Base-by-base conservation (phyloP, 1,284 basidiomycete genomes). In the Sporisorium iseilematis-ciliati region DNA sequence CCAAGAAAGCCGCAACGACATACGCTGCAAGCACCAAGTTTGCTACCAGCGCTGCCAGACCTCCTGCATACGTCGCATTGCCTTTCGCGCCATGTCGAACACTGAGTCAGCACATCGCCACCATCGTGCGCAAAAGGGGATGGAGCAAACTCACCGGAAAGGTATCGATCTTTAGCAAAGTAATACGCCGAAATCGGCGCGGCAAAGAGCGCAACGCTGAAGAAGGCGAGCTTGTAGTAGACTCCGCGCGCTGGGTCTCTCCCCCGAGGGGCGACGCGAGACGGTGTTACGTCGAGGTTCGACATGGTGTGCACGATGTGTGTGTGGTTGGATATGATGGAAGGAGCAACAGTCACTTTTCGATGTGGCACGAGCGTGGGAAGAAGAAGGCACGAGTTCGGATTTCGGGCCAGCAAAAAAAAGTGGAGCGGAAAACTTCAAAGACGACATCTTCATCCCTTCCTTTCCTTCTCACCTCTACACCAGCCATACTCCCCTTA, bases 11-110 rank as follows among this genome's bases (percentile, higher is more conserved):
- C 1, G 72, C 69, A 3, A 83, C 67, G 14, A 85, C 73, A 61
- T 85, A 85, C 7, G 72, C 80, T 1, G 77, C 68, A 14, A 85
- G 60, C 1, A 85, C 82, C n/a, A 85, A 18, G 58, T 85, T 85
- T 7, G 67, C 83, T 7, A 84, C 77, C 2, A 84, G n/a, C 7
- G 83, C 83, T 4, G 83, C 83, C 20, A 84, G 50, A 14, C 82
- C 83, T 2, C 83, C 83, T 2, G 83, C 81, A 29, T 80, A 82
- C 2, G 81, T 83, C n/a, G 79, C 54, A 58, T 84, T 80, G 16
- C 81, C 81, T 82, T n/a, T n/a, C n/a, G n/a, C n/a, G n/a, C n/a
- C n/a, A n/a, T n/a, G n/a, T n/a, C n/a, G n/a, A n/a, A n/a, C n/a
- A n/a, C n/a, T n/a, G n/a, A n/a, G n/a, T n/a, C n/a, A n/a, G n/a